Evolutionary conservation across 805 yeast species (phyloP), one percentile per base, ranked within the genome.

Genomic region (Zygotorulaspora sp.): DNA sequence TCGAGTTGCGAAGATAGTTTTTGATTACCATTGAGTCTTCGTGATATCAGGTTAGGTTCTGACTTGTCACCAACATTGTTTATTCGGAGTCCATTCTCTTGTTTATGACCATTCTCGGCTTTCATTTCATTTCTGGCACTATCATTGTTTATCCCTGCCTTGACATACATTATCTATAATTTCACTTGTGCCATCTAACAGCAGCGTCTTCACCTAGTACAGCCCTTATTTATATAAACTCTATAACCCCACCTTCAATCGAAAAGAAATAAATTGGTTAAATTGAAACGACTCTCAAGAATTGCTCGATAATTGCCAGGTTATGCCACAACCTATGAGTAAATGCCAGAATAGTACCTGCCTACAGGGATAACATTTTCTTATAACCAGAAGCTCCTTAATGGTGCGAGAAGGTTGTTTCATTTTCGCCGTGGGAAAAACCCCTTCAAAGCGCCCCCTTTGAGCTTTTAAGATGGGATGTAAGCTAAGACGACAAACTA

Each of bases 131-230:
- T 11, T n/a, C 14, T 26, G 23, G 10, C 23, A 26, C 15, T 8
- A 9, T 14, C 30, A 14, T 14, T 12, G 14, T 14, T 26, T n/a
- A 26, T 14, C n/a, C 30, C 40, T n/a, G 35, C 43, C 35, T 43
- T 43, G 23, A 38, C 31, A 34, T 43, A 43, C 46, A 43, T 43
- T n/a, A 14, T 26, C 30, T 26, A 26, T 26, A 26, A 26, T 14
- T 26, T 26, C 30, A 14, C 14, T n/a, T n/a, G n/a, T n/a, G n/a
- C n/a, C n/a, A n/a, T n/a, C n/a, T n/a, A n/a, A n/a, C n/a, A n/a
- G n/a, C n/a, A n/a, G n/a, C n/a, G n/a, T n/a, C n/a, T n/a, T n/a
- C n/a, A n/a, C n/a, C n/a, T n/a, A n/a, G n/a, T n/a, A n/a, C n/a
- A n/a, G n/a, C n/a, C n/a, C n/a, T n/a, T n/a, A n/a, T n/a, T n/a